Percentiles rank a stretch among this genome's conserved stretches.
Conservation (phyloP, 495 filamentous ascomycete genomes). For the Penicillium cataractarum region DNA sequence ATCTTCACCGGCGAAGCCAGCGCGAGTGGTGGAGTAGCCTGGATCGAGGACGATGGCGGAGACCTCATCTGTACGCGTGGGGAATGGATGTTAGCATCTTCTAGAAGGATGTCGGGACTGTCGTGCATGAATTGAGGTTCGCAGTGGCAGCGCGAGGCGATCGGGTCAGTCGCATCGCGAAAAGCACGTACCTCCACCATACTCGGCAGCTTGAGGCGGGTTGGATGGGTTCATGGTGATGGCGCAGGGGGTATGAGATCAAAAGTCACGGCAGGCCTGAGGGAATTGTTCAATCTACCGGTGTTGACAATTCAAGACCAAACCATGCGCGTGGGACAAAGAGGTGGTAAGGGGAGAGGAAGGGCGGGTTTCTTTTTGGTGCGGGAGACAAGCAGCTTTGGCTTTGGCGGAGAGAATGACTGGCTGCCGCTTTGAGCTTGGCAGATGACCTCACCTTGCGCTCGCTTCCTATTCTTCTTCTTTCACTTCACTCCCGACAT, state of each 20-base stretch:
- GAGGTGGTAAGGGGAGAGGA: constrained; percentile 17
- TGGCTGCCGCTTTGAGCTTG: constrained; percentile 16
- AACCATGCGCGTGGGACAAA: constrained; percentile 15
- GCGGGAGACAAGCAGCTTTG: constrained; percentile 29
- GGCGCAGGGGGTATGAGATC: constrained; percentile 9
- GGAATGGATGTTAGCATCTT: constrained; percentile 4
- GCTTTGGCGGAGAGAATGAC: constrained; percentile 18
- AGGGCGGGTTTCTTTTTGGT: constrained; percentile 29
- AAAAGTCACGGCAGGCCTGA: constrained; percentile 1
- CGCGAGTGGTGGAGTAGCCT: constrained; percentile 86
- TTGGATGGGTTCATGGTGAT: constrained; percentile 51
- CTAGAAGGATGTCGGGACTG: too few species aligned
- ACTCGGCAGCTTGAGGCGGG: constrained; percentile 68
- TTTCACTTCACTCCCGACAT: neutral
- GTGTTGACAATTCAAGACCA: constrained; percentile 17
- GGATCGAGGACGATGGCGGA: constrained; percentile 96
- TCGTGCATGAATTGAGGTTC: neutral
- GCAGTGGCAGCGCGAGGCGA: neutral
- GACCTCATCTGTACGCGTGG: constrained; percentile 74
- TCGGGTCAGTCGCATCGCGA: constrained; percentile 17
- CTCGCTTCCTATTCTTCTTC: neutral
- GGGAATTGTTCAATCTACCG: constrained; percentile 6
- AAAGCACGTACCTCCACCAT: constrained; percentile 73
- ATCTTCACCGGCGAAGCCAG: constrained; percentile 97
- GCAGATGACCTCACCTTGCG: constrained; percentile 29